Evolutionary conservation across 805 yeast genomes (phyloP).

Genomic region (Priceomyces carsonii): DNA sequence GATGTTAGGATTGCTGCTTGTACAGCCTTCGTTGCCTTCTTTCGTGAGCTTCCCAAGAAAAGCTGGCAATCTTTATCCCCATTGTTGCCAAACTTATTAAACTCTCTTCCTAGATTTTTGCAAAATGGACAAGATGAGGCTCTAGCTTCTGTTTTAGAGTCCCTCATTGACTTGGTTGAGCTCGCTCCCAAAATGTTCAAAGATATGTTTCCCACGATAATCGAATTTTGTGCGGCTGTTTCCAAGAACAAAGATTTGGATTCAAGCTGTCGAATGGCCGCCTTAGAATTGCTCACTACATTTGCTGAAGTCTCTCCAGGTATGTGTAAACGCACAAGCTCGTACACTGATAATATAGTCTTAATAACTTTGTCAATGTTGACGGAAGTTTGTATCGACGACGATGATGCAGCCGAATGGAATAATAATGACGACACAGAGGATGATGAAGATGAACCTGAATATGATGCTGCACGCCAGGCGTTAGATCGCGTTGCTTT

Average conservation of each 20-base stretch:
- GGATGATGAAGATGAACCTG: constrained; percentile 77
- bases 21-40: constrained; percentile 88
- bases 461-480: constrained; percentile 90
- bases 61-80: constrained; percentile 78
- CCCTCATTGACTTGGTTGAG: constrained; percentile 85
- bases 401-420: constrained; percentile 82
- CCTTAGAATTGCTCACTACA: constrained; percentile 84
- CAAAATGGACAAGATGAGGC: constrained; percentile 78
- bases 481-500: constrained; percentile 90
- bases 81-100: constrained; percentile 78
- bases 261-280: constrained; percentile 75
- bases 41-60: constrained; percentile 75
- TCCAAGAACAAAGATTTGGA: constrained; percentile 81
- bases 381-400: constrained; percentile 89
- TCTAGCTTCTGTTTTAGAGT: constrained; percentile 83
- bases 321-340: constrained; percentile 83
- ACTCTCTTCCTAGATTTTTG: constrained; percentile 82
- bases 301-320: constrained; percentile 92
- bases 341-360: constrained; percentile 72
- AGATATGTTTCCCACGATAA: constrained; percentile 86
- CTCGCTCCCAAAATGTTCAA: constrained; percentile 93
- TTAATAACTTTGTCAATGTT: constrained; percentile 75
- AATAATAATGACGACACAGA: constrained; percentile 83
- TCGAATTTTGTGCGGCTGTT: constrained; percentile 82
- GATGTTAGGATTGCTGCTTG: constrained; percentile 90